Conservation (phyloP, 1,284 basidiomycete species). For the Cryptococcus sp. region DNA sequence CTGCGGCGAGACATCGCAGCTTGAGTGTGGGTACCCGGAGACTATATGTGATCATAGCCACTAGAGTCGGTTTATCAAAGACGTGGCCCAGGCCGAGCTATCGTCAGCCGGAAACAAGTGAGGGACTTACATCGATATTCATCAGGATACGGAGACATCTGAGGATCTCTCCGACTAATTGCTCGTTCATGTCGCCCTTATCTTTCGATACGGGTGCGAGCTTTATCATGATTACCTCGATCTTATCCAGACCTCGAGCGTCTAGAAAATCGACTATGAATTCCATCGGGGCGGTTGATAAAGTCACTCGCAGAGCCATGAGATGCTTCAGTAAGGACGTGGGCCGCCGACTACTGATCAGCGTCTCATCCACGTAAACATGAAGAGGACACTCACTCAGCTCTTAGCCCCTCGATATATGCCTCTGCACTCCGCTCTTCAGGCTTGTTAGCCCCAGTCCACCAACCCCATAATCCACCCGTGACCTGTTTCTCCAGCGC, state of each 20-base stretch:
- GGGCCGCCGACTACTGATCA: conserved; percentile 53
- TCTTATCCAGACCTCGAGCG: conserved; percentile 61
- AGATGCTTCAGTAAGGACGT: conserved; percentile 69
- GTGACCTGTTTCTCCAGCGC: conserved; percentile 63
- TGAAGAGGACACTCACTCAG: conserved; percentile 48
- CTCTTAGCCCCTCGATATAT: conserved; percentile 44
- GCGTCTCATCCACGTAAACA: conserved; percentile 50
- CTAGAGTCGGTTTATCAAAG: conserved; percentile 60
- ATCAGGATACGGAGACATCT: conserved; percentile 76
- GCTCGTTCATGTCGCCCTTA: conserved; percentile 65
- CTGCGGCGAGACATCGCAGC: conserved; percentile 65
- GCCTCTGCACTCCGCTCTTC: conserved; percentile 24
- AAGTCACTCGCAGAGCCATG: conserved; percentile 75
- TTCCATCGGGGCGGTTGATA: conserved; percentile 71
- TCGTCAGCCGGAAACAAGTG: conserved; percentile 2
- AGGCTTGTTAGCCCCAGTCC: conserved; percentile 50
- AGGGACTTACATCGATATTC: conserved; percentile 69
- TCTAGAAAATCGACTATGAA: conserved; percentile 76
- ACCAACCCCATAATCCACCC: conserved; percentile 68
- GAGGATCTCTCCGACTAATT: conserved; percentile 65
- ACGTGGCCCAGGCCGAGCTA: conserved; percentile 71
- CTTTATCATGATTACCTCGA: conserved; percentile 57
- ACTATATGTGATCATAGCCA: conserved; percentile 69
- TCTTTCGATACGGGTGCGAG: conserved; percentile 57
- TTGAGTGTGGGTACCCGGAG: conserved; percentile 63